Conservation (phyloP, 2,329 filamentous ascomycete genomes). For the Pestalotiopsis sp. region DNA sequence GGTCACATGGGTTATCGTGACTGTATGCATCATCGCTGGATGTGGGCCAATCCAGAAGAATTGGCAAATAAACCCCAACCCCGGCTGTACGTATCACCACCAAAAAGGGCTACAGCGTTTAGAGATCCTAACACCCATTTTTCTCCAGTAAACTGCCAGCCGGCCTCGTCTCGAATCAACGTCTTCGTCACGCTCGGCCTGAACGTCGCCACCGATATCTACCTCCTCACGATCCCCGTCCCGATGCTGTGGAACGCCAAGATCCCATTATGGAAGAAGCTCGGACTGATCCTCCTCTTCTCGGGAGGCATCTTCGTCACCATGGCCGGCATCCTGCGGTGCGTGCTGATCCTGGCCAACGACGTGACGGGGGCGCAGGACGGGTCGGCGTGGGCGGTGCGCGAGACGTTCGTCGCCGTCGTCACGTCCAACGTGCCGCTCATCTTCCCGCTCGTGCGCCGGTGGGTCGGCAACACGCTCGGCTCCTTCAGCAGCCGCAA, state of each 20-base stretch:
- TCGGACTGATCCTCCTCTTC: conserved; percentile 56
- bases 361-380: conserved; percentile 38
- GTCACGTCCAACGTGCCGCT: conserved; percentile 41
- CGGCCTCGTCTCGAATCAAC: conserved; percentile 39
- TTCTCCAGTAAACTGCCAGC: conserved; percentile 31
- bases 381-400: conserved; percentile 37
- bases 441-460: conserved; percentile 17
- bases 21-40: conserved; percentile 26
- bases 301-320: conserved; percentile 59
- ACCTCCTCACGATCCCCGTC: conserved; percentile 42
- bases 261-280: conserved; percentile 51
- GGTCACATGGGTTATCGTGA: neutral
- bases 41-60: conserved; percentile 38
- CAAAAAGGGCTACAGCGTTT: neutral
- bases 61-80: conserved; percentile 46
- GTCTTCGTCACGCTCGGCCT: conserved; percentile 40
- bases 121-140: neutral
- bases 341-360: conserved; percentile 49
- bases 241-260: conserved; percentile 57
- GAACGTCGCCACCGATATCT: conserved; percentile 43
- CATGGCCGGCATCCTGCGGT: conserved; percentile 55
- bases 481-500: conserved; percentile 1
- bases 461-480: neutral
- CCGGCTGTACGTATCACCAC: conserved; percentile 34
- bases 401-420: conserved; percentile 39